A percentile compares a stretch with the other conserved stretches of the same genome.
Evolutionary conservation across 768 basidiomycete genomes (phyloP).

Genomic region (Gloeostereum incarnatum): DNA sequence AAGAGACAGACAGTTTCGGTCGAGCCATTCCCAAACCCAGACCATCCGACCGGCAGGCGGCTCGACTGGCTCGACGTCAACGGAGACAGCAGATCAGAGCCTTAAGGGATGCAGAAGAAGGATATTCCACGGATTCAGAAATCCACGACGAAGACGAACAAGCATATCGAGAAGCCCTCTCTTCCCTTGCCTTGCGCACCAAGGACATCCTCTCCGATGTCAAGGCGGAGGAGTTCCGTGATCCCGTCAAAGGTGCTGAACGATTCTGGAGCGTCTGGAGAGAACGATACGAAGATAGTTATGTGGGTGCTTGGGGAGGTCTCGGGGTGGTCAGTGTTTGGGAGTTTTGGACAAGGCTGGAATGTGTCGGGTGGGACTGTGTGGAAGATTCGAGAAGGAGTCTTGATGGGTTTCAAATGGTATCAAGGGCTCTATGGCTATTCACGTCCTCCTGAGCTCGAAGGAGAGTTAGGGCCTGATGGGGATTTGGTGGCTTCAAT

Average conservation of each 20-base stretch:
- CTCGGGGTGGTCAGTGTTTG: constrained; percentile 81
- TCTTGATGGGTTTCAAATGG: constrained; percentile 80
- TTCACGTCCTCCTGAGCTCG: constrained; percentile 41
- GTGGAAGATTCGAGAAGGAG: constrained; percentile 50
- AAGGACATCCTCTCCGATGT: constrained; percentile 72
- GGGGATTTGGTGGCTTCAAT: constrained; percentile 85
- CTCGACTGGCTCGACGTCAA: constrained; percentile 47
- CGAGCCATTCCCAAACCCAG: constrained; percentile 38
- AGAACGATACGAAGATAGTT: constrained; percentile 68
- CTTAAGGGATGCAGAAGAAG: constrained; percentile 52
- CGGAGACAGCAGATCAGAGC: constrained; percentile 27
- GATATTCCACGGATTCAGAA: constrained; percentile 81
- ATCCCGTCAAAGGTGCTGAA: constrained; percentile 71
- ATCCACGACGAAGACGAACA: constrained; percentile 55
- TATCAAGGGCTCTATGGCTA: constrained; percentile 73
- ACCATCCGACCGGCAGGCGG: constrained; percentile 46
- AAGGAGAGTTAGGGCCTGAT: constrained; percentile 62
- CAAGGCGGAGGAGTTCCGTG: constrained; percentile 70
- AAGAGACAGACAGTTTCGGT: constrained; percentile 56
- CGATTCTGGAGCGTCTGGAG: constrained; percentile 63
- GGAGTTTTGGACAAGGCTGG: constrained; percentile 92
- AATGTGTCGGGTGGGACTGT: constrained; percentile 84
- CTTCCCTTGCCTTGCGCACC: constrained; percentile 39
- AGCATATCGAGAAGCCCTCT: constrained; percentile 60
- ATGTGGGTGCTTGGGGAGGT: constrained; percentile 87